Base-by-base conservation (phyloP, 2,329 filamentous ascomycete species). In the Amylocarpus encephaloides region DNA sequence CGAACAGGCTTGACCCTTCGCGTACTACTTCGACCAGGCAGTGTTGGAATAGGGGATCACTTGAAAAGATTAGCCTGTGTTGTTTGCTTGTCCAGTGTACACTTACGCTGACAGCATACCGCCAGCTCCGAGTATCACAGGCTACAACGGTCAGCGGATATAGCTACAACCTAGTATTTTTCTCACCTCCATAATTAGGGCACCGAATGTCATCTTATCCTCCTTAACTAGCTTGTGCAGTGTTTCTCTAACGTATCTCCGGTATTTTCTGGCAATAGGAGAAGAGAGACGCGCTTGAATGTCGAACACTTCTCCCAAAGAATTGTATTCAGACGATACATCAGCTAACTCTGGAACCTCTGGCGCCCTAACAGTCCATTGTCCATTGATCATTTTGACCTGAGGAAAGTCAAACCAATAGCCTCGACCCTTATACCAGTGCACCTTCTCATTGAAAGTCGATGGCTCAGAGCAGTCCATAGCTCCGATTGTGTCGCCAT, bases 381-480 rank as follows among this genome's bases (percentile, higher is more conserved):
- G 67, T 0, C 86, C 87, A 1, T 78, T 65, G 13, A 73, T 71
- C 71, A 88, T 83, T 59, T 82, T 78, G 4, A 93, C 78, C 1
- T 76, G 78, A 0, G 88, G 89, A 51, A 85, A 89, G 54, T 90
- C 85, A 48, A 93, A 84, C 89, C 89, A 94, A 62, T 82, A 77
- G 0, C 89, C 88, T 43, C 82, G 81, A 0, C 86, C 87, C 52
- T 80, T 72, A 63, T 94, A 94, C 88, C 88, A 94, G 62, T 93
- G 88, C 0, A 91, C 85, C 64, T 88, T 88, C 59, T 88, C 79
- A 60, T 94, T 94, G 66, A 77, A 94, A 0, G 79, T 78, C 32
- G 79, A 83, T 0, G 88, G 88, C 62, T 93, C 87, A 0, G 86
- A 82, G 47, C 82, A 86, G 65, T 93, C 88, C 89, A 94, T 93